phyloP scores from a whole-genome alignment of 768 basidiomycete genomes.

The Leucocoprinus leucothites region DNA sequence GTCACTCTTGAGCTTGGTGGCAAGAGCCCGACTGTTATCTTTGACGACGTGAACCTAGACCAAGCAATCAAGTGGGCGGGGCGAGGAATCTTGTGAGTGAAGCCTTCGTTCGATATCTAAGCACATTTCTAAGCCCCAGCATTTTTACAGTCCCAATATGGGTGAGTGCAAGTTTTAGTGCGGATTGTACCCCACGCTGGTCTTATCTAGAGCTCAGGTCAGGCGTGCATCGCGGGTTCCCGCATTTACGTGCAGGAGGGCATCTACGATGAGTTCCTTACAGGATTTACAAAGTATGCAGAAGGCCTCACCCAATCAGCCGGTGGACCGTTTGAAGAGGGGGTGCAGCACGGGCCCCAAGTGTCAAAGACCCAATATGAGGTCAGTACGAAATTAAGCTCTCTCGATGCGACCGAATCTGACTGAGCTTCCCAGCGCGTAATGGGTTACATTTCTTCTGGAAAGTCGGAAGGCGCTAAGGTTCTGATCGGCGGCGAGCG shows the following conservation, averaged over 20 bases:
- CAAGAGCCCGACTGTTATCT: constrained; percentile 70
- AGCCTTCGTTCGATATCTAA: neutral
- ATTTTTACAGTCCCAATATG: constrained; percentile 23
- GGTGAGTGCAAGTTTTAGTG: constrained; percentile 14
- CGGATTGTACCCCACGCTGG: neutral
- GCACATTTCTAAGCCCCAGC: too few species aligned
- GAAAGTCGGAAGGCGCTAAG: constrained; percentile 68
- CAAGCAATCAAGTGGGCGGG: constrained; percentile 71
- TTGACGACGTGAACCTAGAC: constrained; percentile 70
- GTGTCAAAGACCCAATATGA: constrained; percentile 68
- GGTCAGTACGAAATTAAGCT: constrained; percentile 25
- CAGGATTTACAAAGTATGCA: constrained; percentile 48
- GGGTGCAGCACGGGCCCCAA: constrained; percentile 66
- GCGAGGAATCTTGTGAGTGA: constrained; percentile 64
- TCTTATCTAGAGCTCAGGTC: constrained; percentile 29
- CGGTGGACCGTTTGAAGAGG: constrained; percentile 60
- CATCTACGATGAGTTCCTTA: constrained; percentile 78
- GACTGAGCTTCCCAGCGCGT: constrained; percentile 46
- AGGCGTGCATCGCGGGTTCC: constrained; percentile 78
- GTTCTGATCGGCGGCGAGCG: constrained; percentile 66
- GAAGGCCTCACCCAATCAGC: constrained; percentile 44
- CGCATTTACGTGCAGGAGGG: constrained; percentile 78
- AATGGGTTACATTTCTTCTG: constrained; percentile 74
- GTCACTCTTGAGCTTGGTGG: constrained; percentile 83
- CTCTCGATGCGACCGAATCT: too few species aligned